Conservation (phyloP, 129 eudicot genomes). For the Ambrosia trifida region DNA sequence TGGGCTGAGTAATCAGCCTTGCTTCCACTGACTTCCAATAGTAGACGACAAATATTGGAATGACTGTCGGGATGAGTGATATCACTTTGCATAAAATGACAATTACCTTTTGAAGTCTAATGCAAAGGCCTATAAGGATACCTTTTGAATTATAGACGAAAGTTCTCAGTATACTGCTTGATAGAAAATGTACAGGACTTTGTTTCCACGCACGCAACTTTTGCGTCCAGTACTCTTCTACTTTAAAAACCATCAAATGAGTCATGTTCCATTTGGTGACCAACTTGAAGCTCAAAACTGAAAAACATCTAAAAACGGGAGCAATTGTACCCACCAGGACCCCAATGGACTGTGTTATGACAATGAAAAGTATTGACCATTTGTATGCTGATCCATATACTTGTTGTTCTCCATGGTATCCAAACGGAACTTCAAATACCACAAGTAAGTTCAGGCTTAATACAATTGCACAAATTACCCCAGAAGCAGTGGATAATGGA, state of each 20-base stretch:
- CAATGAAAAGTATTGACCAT: neutral
- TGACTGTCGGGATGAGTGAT: neutral
- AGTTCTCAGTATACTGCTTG: neutral
- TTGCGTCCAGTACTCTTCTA: conserved; percentile 31
- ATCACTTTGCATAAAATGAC: conserved; percentile 14
- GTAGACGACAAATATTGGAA: neutral
- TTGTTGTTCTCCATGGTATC: no score
- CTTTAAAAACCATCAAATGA: neutral
- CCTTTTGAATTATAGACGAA: neutral
- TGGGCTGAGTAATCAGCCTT: neutral
- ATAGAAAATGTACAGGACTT: conserved; percentile 13
- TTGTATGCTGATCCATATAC: neutral
- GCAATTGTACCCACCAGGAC: conserved; percentile 15
- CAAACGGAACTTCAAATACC: neutral
- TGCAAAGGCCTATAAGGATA: conserved; percentile 1
- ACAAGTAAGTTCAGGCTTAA: neutral
- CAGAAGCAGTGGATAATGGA: neutral
- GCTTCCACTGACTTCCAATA: neutral
- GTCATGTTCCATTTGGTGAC: conserved; percentile 6
- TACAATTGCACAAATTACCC: conserved; percentile 4
- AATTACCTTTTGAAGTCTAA: conserved; percentile 18
- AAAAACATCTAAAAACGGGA: conserved; percentile 5
- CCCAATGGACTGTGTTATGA: neutral
- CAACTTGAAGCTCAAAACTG: neutral
- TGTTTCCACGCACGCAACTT: conserved; percentile 26